Evolutionary conservation across 148 eudicot species (phyloP).

Genomic region (Rhododendron vialii): DNA sequence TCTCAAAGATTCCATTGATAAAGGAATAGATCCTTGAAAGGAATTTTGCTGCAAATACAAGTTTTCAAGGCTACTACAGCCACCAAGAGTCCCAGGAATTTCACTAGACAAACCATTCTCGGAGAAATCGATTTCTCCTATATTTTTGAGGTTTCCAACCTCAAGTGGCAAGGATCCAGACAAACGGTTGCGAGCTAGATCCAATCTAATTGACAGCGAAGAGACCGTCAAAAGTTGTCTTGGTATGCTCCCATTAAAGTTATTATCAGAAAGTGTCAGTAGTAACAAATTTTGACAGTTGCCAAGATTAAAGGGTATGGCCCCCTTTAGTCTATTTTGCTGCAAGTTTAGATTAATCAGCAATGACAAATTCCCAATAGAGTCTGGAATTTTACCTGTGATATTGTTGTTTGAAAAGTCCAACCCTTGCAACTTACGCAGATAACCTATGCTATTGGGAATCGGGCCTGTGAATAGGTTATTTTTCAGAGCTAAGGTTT

Average conservation of each 20-base stretch:
- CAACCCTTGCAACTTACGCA: neutral
- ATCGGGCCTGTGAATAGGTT: constrained; percentile 10
- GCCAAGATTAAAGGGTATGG: neutral
- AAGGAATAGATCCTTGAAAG: too few species aligned
- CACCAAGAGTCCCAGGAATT: too few species aligned
- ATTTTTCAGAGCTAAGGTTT: neutral
- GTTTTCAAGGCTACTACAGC: too few species aligned
- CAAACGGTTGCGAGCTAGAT: too few species aligned
- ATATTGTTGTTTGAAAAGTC: neutral
- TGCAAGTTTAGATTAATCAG: neutral
- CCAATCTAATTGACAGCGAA: too few species aligned
- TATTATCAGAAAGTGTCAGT: constrained; percentile 5
- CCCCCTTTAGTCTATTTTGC: neutral
- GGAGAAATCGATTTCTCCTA: too few species aligned
- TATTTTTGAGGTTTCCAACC: too few species aligned
- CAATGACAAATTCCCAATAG: constrained; percentile 10
- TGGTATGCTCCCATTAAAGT: constrained; percentile 11
- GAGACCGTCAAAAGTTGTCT: neutral
- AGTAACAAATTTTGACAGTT: neutral
- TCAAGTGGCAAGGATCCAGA: too few species aligned
- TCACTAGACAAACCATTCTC: too few species aligned
- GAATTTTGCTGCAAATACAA: too few species aligned
- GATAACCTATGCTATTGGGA: neutral
- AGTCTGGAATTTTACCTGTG: neutral
- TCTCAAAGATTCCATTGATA: too few species aligned